phyloP scores from a whole-genome alignment of 2,329 filamentous ascomycete species.

The Magnaporthales sp. region DNA sequence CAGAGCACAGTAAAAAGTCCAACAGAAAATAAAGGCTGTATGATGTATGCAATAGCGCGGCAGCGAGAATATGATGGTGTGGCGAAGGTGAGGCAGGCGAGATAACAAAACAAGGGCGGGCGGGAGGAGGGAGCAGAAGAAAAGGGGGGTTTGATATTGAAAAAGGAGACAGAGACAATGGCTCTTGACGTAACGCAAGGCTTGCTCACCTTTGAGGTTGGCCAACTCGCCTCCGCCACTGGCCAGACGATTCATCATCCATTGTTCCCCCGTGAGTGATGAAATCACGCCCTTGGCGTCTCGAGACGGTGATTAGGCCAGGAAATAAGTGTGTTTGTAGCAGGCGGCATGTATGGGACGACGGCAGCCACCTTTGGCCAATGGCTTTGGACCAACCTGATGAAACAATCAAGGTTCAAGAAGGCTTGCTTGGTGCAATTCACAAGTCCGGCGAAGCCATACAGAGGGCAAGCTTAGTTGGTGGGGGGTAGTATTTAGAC shows the following conservation, averaged over 20 bases:
- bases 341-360: background rate
- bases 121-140: background rate
- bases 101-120: background rate
- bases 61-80: background rate
- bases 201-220: slow-evolving; percentile 1
- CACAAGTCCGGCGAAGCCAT: no score
- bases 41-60: background rate
- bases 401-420: background rate
- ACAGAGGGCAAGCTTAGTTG: background rate
- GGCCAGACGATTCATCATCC: background rate
- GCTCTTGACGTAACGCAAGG: background rate
- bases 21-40: no score
- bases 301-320: background rate
- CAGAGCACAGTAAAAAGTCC: no score
- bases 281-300: background rate
- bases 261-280: background rate
- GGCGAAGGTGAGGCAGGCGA: background rate
- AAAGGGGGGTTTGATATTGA: background rate
- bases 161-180: background rate
- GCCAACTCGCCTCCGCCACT: background rate
- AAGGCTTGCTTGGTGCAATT: no score
- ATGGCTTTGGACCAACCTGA: background rate
- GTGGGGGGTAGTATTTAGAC: background rate
- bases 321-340: background rate
- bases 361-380: background rate